phyloP scores from a whole-genome alignment of 495 filamentous ascomycete species.

The Stereocaulon alpinum region DNA sequence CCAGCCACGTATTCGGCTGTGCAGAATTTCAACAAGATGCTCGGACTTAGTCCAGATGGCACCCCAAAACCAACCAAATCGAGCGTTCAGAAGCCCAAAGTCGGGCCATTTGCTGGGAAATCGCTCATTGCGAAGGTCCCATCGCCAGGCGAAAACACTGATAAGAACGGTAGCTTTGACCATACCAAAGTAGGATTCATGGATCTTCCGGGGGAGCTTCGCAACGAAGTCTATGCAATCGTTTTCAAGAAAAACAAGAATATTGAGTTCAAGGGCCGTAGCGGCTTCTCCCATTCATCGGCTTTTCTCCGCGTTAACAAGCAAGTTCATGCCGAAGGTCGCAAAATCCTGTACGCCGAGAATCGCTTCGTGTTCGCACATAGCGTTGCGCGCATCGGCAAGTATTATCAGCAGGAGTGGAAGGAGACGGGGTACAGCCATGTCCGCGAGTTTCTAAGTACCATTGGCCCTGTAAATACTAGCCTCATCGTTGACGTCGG shows the following conservation, averaged over 20 bases:
- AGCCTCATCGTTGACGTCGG: slow-evolving; percentile 10
- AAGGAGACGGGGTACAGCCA: slow-evolving; percentile 14
- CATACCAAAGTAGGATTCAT: slow-evolving; percentile 24
- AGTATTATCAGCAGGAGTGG: slow-evolving; percentile 9
- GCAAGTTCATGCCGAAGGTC: slow-evolving; percentile 26
- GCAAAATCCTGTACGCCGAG: slow-evolving; percentile 28
- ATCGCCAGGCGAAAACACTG: not conserved
- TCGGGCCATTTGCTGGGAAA: not conserved
- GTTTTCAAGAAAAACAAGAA: slow-evolving; percentile 21
- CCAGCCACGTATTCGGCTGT: not conserved
- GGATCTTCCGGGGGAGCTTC: slow-evolving; percentile 29
- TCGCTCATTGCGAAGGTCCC: not conserved
- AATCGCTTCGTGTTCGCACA: slow-evolving; percentile 29
- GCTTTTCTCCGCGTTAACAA: slow-evolving; percentile 29
- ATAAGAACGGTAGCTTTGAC: slow-evolving; percentile 9
- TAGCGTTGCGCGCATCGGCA: slow-evolving; percentile 3
- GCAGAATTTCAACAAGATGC: not conserved
- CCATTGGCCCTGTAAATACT: slow-evolving; percentile 17
- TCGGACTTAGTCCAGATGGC: not conserved
- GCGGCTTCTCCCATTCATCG: slow-evolving; percentile 25
- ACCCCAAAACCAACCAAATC: not conserved
- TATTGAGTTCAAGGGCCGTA: slow-evolving; percentile 20
- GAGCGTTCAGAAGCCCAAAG: not conserved
- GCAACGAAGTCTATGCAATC: slow-evolving; percentile 28
- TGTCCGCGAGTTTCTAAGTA: slow-evolving; percentile 14